A percentile compares a stretch with the other conserved stretches of the same genome.
phyloP scores from a whole-genome alignment of 2,329 filamentous ascomycete species.

The Setomelanomma holmii region DNA sequence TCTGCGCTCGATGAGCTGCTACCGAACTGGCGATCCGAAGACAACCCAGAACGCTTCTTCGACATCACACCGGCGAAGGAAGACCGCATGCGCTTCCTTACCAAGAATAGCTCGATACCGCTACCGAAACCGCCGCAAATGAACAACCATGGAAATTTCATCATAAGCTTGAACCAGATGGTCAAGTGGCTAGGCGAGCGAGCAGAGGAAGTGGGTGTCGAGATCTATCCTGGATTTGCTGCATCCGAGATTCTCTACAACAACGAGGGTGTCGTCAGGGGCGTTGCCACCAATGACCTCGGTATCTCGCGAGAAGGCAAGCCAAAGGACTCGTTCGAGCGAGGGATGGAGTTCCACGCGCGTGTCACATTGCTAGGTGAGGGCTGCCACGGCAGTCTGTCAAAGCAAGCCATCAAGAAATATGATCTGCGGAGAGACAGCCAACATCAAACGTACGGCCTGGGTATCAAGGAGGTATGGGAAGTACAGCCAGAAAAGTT shows the following conservation, averaged over 20 bases:
- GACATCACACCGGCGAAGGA: slow-evolving; percentile 81
- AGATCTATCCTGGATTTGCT: slow-evolving; percentile 95
- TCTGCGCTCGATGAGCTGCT: slow-evolving; percentile 87
- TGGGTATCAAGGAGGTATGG: slow-evolving; percentile 97
- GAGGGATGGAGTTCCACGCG: slow-evolving; percentile 98
- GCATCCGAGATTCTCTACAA: slow-evolving; percentile 91
- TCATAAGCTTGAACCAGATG: slow-evolving; percentile 93
- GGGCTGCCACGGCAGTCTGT: slow-evolving; percentile 93
- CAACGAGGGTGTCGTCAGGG: slow-evolving; percentile 84
- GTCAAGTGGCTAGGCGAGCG: slow-evolving; percentile 95
- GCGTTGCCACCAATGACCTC: slow-evolving; percentile 94
- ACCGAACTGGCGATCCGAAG: slow-evolving; percentile 89
- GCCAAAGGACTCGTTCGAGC: slow-evolving; percentile 88
- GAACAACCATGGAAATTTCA: slow-evolving; percentile 98
- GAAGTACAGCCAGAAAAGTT: slow-evolving; percentile 94
- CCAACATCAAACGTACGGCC: slow-evolving; percentile 92
- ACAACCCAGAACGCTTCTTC: slow-evolving; percentile 87
- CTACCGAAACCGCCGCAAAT: slow-evolving; percentile 93
- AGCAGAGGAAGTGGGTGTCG: slow-evolving; percentile 95
- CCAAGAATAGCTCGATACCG: slow-evolving; percentile 77
- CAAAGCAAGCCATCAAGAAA: slow-evolving; percentile 93
- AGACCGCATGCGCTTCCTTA: slow-evolving; percentile 95
- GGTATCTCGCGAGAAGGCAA: slow-evolving; percentile 82
- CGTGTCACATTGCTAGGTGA: slow-evolving; percentile 90
- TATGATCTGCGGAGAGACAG: slow-evolving; percentile 89